Percentiles rank a stretch among this genome's conserved stretches.
Evolutionary conservation across 1,139 yeast species (phyloP).

Genomic region (Blastobotrys raffinosifermentans): DNA sequence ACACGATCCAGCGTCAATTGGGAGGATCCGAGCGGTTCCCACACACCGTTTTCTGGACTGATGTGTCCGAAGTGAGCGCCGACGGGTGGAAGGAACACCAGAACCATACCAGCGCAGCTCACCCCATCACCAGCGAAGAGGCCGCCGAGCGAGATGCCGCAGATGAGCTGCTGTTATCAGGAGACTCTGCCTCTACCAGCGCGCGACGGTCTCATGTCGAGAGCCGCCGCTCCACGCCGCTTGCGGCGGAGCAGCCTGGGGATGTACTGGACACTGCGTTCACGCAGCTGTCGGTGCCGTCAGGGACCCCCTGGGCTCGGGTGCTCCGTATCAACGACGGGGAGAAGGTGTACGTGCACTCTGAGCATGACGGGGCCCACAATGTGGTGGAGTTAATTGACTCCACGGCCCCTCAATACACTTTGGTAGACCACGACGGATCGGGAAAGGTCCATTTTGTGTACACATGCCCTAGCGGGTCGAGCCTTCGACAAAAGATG

Average conservation of each 20-base stretch:
- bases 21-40: conserved; percentile 60
- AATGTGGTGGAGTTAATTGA: conserved; percentile 2
- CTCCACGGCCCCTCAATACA: not conserved
- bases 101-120: conserved; percentile 34
- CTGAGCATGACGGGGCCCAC: not conserved
- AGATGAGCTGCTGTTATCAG: too few relatives aligned
- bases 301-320: conserved; percentile 27
- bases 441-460: conserved; percentile 2
- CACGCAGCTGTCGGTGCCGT: conserved; percentile 22
- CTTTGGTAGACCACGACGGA: conserved; percentile 1
- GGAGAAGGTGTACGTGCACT: conserved; percentile 3
- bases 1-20: conserved; percentile 63
- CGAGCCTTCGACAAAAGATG: conserved; percentile 5
- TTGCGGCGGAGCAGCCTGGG: conserved; percentile 9
- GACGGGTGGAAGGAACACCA: conserved; percentile 43
- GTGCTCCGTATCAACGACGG: conserved; percentile 10
- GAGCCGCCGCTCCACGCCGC: conserved; percentile 8
- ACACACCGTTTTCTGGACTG: conserved; percentile 53
- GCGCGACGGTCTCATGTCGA: conserved; percentile 22
- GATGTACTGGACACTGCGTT: conserved; percentile 9
- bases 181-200: conserved; percentile 33
- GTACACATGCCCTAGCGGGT: conserved; percentile 4
- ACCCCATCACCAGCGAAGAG: conserved; percentile 61
- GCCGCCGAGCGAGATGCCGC: conserved; percentile 38
- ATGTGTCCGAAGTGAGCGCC: conserved; percentile 51